Evolutionary conservation across 1,284 basidiomycete species (phyloP), one percentile per base, ranked within the genome.

Genomic region (Golubevia sp.): DNA sequence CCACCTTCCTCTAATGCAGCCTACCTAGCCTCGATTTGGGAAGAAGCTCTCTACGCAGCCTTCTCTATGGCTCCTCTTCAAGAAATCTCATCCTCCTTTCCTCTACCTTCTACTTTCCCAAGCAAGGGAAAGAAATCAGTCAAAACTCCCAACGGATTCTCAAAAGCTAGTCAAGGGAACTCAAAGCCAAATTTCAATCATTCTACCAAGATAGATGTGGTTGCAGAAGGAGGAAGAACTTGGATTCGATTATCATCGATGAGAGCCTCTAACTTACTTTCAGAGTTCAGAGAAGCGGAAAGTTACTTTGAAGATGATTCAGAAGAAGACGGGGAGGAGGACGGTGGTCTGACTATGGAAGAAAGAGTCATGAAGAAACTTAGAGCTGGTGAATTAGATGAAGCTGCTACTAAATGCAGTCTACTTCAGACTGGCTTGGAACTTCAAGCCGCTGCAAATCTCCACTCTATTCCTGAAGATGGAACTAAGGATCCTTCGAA

Each of bases 261-360:
- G 59, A 73, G 71, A 30, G 64, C 66, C 11, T 60, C 65, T 7
- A 55, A 58, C 18, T 49, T 76, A 7, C 59, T 73, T 4, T 62
- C 71, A 21, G 74, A 76, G 64, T 74, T 76, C 38, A 56, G 74
- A 50, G 70, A 70, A 52, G 72, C 74, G 1, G 74, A 76, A 55
- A 74, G 72, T 55, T 71, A 70, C 53, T 62, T 74, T 59, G 63
- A 63, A 34, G 61, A 68, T 15, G 61, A 57, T 0, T 63, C 59
- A 5, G 68, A 66, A 6, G 60, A 62, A 6, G 65, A 62, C 8
- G 61, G 52, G n/a, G 49, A 59, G 21, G 49, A 59, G 21, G 11
- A 20, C 13, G 6, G n/a, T 2, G 25, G 27, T 1, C 18, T 50
- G 1, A 27, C 13, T 25, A 44, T 38, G 24, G 66, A 61, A n/a